These are phyloP conservation scores for Yamadazyma sp. DNA, from an alignment of 1,139 yeast species.

Conservation along the genomic window DNA sequence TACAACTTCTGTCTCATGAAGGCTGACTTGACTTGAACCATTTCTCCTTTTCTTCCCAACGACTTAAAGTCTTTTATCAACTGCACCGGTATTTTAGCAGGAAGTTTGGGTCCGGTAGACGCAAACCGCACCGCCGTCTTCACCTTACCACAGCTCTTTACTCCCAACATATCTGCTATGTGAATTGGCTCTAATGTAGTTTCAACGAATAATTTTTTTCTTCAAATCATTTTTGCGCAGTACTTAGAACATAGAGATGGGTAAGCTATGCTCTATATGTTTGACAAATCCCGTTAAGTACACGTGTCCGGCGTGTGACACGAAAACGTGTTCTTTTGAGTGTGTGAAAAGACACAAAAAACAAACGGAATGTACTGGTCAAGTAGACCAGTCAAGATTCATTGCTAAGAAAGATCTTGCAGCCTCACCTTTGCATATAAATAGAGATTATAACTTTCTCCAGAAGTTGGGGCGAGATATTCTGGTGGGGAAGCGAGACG, in stretches of 20 bases:
- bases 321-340: conserved; percentile 63
- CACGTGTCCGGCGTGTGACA: conserved; percentile 80
- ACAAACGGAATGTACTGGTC: conserved; percentile 65
- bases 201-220: not conserved
- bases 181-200: not conserved
- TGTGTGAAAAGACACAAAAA: conserved; percentile 75
- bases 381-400: conserved; percentile 60
- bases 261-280: conserved; percentile 50
- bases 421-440: conserved; percentile 44
- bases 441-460: conserved; percentile 82
- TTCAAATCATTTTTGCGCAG: too few relatives aligned
- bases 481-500: conserved; percentile 51
- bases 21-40: conserved; percentile 76
- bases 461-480: conserved; percentile 59
- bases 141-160: not conserved
- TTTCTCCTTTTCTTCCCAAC: conserved; percentile 67
- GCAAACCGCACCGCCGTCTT: not conserved
- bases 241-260: too few relatives aligned
- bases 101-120: not conserved
- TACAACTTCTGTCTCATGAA: conserved; percentile 80
- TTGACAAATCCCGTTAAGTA: conserved; percentile 52
- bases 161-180: not conserved
- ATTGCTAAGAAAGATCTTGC: conserved; percentile 45
- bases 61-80: conserved; percentile 63
- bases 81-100: conserved; percentile 47